These are phyloP conservation scores for Coemansia javaensis DNA, from an alignment of 192 early-diverging fungal genomes.

Conservation along the genomic window DNA sequence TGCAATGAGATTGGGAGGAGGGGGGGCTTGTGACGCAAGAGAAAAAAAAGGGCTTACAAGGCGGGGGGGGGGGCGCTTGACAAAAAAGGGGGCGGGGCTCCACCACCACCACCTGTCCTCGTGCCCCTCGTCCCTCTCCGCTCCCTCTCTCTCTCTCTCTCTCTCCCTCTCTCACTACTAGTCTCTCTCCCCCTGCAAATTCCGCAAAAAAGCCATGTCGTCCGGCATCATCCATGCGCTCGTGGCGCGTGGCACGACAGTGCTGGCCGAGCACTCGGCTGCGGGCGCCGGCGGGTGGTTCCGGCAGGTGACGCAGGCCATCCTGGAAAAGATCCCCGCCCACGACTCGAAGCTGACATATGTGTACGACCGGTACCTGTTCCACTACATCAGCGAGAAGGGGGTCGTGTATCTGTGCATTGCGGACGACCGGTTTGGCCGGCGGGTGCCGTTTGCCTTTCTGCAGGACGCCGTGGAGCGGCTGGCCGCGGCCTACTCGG, in stretches of 20 bases:
- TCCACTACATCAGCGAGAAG: constrained; percentile 82
- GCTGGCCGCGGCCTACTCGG: constrained; percentile 58
- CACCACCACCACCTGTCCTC: too few relatives aligned
- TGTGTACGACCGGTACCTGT: constrained; percentile 89
- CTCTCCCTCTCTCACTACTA: not conserved
- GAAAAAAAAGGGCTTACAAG: not conserved
- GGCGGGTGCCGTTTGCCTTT: constrained; percentile 85
- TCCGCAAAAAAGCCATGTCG: constrained; percentile 4
- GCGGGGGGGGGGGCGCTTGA: not conserved
- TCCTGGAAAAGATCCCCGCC: constrained; percentile 84
- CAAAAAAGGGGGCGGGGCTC: too few relatives aligned
- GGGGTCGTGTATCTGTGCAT: constrained; percentile 84
- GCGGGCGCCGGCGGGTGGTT: constrained; percentile 80
- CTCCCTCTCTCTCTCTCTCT: not conserved
- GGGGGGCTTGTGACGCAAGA: not conserved
- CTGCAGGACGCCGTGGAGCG: constrained; percentile 71
- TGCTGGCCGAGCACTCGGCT: constrained; percentile 83
- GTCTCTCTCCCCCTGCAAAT: not conserved
- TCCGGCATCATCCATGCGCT: constrained; percentile 73
- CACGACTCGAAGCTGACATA: constrained; percentile 90
- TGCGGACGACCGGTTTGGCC: constrained; percentile 68
- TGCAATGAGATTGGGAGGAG: not conserved
- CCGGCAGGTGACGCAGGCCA: constrained; percentile 74
- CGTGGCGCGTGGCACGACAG: constrained; percentile 68
- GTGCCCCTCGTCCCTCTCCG: too few relatives aligned